Evolutionary conservation across 495 filamentous ascomycete genomes (phyloP).

Genomic region (Patellaria atrata): DNA sequence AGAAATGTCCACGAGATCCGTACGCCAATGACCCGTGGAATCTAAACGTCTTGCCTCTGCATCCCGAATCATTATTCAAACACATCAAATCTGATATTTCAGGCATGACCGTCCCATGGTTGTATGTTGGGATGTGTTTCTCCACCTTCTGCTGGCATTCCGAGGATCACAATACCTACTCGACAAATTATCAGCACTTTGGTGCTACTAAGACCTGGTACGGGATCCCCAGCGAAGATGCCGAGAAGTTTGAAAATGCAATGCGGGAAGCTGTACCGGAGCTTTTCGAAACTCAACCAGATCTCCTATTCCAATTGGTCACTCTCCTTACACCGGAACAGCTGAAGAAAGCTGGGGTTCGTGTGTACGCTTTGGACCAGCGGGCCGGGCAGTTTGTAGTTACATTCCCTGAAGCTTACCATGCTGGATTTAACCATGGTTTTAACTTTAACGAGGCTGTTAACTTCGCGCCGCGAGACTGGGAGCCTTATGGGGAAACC

Average conservation of each 20-base stretch:
- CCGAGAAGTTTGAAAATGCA: conserved; percentile 83
- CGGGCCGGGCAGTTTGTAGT: conserved; percentile 91
- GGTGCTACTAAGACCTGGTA: conserved; percentile 99
- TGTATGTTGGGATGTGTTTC: conserved; percentile 99
- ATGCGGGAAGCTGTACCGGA: conserved; percentile 94
- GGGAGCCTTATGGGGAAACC: conserved; percentile 82
- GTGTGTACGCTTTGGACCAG: conserved; percentile 86
- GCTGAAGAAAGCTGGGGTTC: conserved; percentile 84
- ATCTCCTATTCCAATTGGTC: conserved; percentile 92
- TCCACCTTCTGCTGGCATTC: conserved; percentile 99
- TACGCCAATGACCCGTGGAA: conserved; percentile 93
- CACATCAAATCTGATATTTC: conserved; percentile 98
- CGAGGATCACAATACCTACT: conserved; percentile 96
- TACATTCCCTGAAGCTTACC: conserved; percentile 40
- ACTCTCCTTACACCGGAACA: conserved; percentile 89
- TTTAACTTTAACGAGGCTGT: conserved; percentile 99
- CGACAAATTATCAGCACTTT: conserved; percentile 97
- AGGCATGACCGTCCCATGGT: conserved; percentile 99
- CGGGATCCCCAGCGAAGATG: conserved; percentile 86
- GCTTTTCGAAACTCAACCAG: conserved; percentile 91
- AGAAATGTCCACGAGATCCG: conserved; percentile 72
- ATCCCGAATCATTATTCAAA: conserved; percentile 83
- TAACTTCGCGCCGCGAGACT: conserved; percentile 93
- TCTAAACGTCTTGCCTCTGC: conserved; percentile 79
- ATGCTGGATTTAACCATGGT: conserved; percentile 40